Evolutionary conservation across 2,329 filamentous ascomycete species (phyloP).

Genomic region (Apiospora rasikravindrae): DNA sequence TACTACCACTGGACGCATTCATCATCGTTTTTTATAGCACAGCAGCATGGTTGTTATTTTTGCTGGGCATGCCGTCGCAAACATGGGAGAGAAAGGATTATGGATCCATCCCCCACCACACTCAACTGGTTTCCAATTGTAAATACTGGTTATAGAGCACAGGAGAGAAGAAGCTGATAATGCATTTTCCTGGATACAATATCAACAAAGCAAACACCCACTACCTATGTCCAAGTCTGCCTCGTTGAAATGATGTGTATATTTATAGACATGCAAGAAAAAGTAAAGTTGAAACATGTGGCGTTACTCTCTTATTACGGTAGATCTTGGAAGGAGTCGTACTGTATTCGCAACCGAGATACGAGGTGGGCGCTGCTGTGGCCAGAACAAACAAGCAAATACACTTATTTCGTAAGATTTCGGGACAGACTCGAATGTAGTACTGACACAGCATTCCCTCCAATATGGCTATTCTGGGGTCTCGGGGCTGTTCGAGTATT

Average conservation of each 20-base stretch:
- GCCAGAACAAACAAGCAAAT: too few relatives aligned
- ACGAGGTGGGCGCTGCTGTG: too few relatives aligned
- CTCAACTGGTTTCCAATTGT: background rate
- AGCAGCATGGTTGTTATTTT: constrained; percentile 8
- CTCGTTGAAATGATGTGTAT: background rate
- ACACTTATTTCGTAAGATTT: too few relatives aligned
- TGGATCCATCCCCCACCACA: background rate
- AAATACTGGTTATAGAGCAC: constrained; percentile 13
- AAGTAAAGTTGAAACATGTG: too few relatives aligned
- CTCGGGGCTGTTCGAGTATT: too few relatives aligned
- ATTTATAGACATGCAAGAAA: background rate
- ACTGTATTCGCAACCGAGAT: background rate
- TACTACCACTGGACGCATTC: constrained; percentile 12
- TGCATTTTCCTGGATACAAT: constrained; percentile 14
- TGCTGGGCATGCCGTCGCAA: background rate
- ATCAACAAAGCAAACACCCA: background rate
- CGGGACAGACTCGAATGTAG: too few relatives aligned
- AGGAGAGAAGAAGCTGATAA: background rate
- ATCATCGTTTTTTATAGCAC: background rate
- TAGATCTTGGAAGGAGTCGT: background rate
- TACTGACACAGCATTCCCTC: background rate
- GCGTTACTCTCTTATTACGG: background rate
- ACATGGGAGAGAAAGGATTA: background rate
- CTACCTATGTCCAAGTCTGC: background rate
- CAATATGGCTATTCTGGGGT: too few relatives aligned